These are phyloP conservation scores for Corymbia calophylla DNA, from an alignment of 441 rosid genomes.

Conservation along the genomic window DNA sequence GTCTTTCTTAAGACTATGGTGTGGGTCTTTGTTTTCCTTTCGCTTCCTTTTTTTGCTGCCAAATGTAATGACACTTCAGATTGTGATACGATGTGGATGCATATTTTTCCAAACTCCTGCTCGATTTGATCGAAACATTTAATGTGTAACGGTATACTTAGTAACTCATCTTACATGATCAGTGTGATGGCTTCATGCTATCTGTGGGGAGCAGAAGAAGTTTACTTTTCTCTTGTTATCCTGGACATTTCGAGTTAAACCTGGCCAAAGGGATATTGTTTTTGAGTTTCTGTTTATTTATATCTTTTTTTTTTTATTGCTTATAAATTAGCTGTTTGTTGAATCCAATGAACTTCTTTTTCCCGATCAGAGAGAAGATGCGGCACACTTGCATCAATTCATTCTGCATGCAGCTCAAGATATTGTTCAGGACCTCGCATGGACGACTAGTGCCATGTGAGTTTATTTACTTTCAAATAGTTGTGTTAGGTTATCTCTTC, in stretches of 20 bases:
- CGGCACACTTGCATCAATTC: slow-evolving; percentile 91
- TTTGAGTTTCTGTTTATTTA: not conserved
- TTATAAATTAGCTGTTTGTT: not conserved
- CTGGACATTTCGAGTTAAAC: not conserved
- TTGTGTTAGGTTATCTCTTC: not conserved
- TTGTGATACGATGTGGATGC: not conserved
- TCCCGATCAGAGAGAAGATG: slow-evolving; percentile 87
- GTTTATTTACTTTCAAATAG: slow-evolving; percentile 6
- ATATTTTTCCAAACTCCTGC: fast-evolving
- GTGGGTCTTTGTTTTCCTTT: not conserved
- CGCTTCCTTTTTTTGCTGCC: not conserved
- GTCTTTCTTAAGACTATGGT: not conserved
- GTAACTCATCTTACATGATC: fast-evolving
- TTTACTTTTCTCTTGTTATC: not conserved
- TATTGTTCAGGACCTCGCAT: slow-evolving; percentile 92
- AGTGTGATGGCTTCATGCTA: not conserved
- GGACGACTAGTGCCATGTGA: slow-evolving; percentile 98
- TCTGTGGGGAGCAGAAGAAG: fast-evolving
- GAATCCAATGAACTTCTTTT: not conserved
- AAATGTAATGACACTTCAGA: not conserved
- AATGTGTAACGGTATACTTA: not conserved
- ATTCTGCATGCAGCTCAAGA: slow-evolving; percentile 91
- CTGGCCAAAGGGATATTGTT: not conserved
- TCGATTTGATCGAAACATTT: not conserved
- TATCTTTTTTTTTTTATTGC: not conserved